Evolutionary conservation across 1,139 yeast species (phyloP), one percentile per base, ranked within the genome.

Genomic region (Lodderomyces pseudojiufengensis): DNA sequence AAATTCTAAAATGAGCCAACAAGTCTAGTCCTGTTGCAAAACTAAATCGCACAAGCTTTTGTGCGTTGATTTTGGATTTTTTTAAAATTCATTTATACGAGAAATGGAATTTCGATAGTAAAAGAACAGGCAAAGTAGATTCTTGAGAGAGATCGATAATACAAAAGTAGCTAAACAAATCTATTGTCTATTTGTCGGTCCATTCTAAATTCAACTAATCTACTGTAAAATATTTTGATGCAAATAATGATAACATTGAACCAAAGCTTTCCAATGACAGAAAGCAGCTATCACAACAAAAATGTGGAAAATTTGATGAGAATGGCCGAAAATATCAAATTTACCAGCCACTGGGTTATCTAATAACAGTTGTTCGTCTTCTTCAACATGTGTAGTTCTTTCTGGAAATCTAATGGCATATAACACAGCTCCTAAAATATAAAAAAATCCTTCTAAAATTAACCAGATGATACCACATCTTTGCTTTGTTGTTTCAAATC

Each of bases 221-320:
- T n/a, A n/a, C n/a, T 32, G 33, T 15, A 42, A 35, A 8, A 40
- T 50, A 8, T 37, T 41, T 32, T 49, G 47, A 48, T 76, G 82
- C 38, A 76, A 67, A 46, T 70, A 63, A 36, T 65, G 61, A 50
- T 82, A 84, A 30, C 88, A 72, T 9, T 69, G 70, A n/a, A 77
- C 52, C 26, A 87, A 61, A 0, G 83, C 95, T 37, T 52, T 64
- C 61, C 84, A 78, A 58, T 88, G 97, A 43, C 84, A 80, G 40
- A 63, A 65, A 0, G 95, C 95, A 3, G 95, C 96, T 6, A 80
- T 48, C 0, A 88, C 92, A 3, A 90, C 96, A 51, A 84, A 60
- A 3, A 84, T 61, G 55, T 88, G 97, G 55, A 88, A 88, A 15
- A 88, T 74, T 55, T 90, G 97, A 55, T 88, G 97, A 3, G 95